Base-by-base conservation (phyloP, 2,329 filamentous ascomycete genomes). In the Cercospora berteroae region DNA sequence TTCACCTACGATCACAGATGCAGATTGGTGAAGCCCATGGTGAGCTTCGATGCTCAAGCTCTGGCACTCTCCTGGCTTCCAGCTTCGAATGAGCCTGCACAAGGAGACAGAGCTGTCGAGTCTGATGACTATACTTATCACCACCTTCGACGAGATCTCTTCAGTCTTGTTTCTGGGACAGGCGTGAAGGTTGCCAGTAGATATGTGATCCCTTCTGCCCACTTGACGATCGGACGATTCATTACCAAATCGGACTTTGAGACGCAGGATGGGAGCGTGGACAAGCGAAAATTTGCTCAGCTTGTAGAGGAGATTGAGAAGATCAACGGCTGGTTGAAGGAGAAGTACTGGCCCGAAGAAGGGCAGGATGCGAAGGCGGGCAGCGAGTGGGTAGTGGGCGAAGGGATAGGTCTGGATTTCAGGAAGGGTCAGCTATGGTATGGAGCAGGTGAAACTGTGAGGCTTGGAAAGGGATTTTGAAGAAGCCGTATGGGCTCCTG, bases 21-120 rank as follows among this genome's bases (percentile, higher is more conserved):
- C 1, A 87, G 92, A 10, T 87, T 97, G 3, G 87, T 96, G 68
- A 95, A 91, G 78, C 94, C 94, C 0, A 84, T 90, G 77, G 78
- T 98, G 56, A 93, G 91, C 25, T 96, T 91, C 76, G 94, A 98
- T 77, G 86, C 91, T 1, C 89, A 93, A 5, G 94, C 93, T 16
- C 84, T 97, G 64, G 94, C 94, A 0, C 80, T 98, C 36, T 95
- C 91, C 27, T 97, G 96, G 79, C 81, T 97, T 1, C 94, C 94
- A 0, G 92, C 92, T 0, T 85, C 88, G 4, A 88, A 87, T 10
- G 90, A 93, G 80, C 71, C 77, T 1, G 70, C 73, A 2, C 31
- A 55, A n/a, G 74, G 16, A 7, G 55, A 58, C 18, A 58, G 55
- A 20, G 3, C 55, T 58, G 55, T 29, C 18, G 55, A 58, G 31